phyloP scores from a whole-genome alignment of 129 eudicot genomes.

The Lactuca saligna region DNA sequence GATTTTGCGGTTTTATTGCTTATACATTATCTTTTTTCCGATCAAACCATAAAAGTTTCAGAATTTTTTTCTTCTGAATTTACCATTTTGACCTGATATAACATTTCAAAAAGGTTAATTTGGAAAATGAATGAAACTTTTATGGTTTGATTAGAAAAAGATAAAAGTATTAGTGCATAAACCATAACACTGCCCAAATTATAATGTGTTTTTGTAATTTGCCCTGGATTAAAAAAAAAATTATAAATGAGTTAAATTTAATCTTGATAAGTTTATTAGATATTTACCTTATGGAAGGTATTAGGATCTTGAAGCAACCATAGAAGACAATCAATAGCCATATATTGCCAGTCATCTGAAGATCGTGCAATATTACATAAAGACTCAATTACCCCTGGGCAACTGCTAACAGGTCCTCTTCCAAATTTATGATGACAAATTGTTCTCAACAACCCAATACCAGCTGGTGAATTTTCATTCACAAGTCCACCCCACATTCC shows the following conservation, averaged over 20 bases:
- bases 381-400: conserved; percentile 81
- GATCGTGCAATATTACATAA: conserved; percentile 93
- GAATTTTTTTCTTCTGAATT: not conserved
- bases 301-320: conserved; percentile 96
- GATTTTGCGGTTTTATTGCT: no score
- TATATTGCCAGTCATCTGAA: conserved; percentile 98
- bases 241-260: not conserved
- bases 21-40: no score
- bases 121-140: not conserved
- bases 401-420: conserved; percentile 88
- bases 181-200: not conserved
- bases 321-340: conserved; percentile 97
- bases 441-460: conserved; percentile 87
- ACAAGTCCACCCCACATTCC: conserved; percentile 99
- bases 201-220: not conserved
- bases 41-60: not conserved
- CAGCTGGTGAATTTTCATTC: conserved; percentile 97
- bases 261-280: not conserved
- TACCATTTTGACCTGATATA: no score
- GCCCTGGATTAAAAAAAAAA: not conserved
- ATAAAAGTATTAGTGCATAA: not conserved
- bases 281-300: conserved; percentile 83
- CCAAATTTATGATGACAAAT: conserved; percentile 93
- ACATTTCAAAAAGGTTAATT: no score
- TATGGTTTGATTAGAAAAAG: not conserved